phyloP scores from a whole-genome alignment of 1,284 basidiomycete species.

The Rhodotorula sp. region DNA sequence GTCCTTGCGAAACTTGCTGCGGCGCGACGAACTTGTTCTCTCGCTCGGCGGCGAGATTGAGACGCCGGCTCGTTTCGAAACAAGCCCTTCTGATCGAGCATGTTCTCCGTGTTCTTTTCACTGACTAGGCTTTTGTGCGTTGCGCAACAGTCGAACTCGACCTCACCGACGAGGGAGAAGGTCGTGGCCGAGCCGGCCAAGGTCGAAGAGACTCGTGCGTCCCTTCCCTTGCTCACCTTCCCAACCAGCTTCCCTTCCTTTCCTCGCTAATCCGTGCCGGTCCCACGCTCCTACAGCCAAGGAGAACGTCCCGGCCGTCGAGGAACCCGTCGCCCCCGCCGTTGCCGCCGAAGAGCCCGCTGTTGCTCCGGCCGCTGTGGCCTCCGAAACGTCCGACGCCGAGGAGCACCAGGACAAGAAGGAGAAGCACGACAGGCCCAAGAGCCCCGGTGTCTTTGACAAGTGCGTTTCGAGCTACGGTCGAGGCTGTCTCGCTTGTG shows the following conservation, averaged over 20 bases:
- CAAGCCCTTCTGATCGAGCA: neutral
- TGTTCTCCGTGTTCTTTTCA: no score
- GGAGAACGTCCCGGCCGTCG: conserved; percentile 9
- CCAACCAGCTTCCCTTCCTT: neutral
- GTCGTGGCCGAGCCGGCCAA: conserved; percentile 6
- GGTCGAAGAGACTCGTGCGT: conserved; percentile 15
- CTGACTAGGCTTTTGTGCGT: neutral
- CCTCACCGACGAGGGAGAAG: conserved; percentile 17
- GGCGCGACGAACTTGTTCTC: no score
- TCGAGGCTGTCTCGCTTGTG: fast-evolving
- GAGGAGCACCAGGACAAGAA: neutral
- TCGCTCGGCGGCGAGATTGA: neutral
- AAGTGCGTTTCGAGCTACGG: conserved; percentile 5
- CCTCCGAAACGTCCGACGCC: neutral
- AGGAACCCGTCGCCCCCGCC: neutral
- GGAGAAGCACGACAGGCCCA: conserved; percentile 27
- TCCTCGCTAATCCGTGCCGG: neutral
- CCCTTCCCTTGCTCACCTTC: neutral
- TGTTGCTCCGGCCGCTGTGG: neutral
- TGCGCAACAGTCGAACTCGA: conserved; percentile 7
- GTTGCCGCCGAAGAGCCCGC: neutral
- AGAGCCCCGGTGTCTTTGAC: conserved; percentile 23
- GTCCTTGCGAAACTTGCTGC: no score
- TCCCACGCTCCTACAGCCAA: neutral
- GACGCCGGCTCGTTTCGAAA: neutral